These are phyloP conservation scores for Spinacia oleracea DNA, from an alignment of 179 eudicot species.

Conservation along the genomic window DNA sequence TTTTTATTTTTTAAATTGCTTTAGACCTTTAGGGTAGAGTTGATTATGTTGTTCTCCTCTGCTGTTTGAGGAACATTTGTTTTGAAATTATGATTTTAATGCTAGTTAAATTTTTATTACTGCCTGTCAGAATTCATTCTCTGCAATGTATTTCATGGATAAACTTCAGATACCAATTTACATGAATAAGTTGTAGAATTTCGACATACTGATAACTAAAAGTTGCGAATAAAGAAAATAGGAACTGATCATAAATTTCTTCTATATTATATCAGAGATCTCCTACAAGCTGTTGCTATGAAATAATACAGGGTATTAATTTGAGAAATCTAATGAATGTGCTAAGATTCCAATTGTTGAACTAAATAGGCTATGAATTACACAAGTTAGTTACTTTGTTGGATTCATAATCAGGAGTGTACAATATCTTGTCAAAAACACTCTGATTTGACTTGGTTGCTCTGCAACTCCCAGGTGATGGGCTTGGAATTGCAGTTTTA, in stretches of 20 bases:
- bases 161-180: neutral
- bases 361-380: neutral
- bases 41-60: conserved; percentile 12
- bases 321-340: conserved; percentile 9
- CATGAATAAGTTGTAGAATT: neutral
- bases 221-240: neutral
- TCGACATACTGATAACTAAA: neutral
- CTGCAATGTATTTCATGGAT: neutral
- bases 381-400: conserved; percentile 8
- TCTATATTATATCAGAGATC: neutral
- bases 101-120: neutral
- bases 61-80: conserved; percentile 17
- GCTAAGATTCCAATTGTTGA: neutral
- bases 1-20: conserved; percentile 18
- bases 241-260: conserved; percentile 16
- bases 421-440: conserved; percentile 25
- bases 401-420: conserved; percentile 11
- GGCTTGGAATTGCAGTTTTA: conserved; percentile 9
- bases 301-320: conserved; percentile 13
- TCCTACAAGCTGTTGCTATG: conserved; percentile 20
- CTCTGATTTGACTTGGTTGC: conserved; percentile 14
- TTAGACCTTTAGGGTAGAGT: conserved; percentile 7
- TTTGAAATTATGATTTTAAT: neutral
- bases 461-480: neutral
- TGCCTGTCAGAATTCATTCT: neutral